Evolutionary conservation across 2,329 filamentous ascomycete species (phyloP).

Genomic region (Ophiostoma sp.): DNA sequence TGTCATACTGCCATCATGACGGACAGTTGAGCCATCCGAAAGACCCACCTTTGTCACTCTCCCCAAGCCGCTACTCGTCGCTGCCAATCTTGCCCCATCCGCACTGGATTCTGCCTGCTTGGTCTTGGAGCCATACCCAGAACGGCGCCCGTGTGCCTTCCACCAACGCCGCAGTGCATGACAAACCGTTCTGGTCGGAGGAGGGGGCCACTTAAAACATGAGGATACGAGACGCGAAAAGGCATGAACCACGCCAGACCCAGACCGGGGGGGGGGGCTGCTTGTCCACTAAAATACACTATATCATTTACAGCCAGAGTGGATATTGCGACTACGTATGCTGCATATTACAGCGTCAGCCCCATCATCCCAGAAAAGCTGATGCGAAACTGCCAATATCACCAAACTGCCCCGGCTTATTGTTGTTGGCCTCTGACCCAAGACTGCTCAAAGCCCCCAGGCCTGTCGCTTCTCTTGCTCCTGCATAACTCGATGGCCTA

Average conservation of each 20-base stretch:
- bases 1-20: not conserved
- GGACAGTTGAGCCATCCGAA: not conserved
- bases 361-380: not conserved
- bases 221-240: constrained; percentile 13
- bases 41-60: not conserved
- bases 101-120: not conserved
- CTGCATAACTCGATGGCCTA: too few relatives aligned
- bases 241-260: constrained; percentile 12
- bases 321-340: constrained; percentile 12
- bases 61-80: not conserved
- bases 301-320: constrained; percentile 9
- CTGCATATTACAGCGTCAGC: constrained; percentile 11
- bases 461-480: too few relatives aligned
- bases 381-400: not conserved
- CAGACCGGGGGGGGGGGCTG: not conserved
- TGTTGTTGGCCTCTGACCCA: too few relatives aligned
- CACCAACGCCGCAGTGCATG: not conserved
- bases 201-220: constrained; percentile 9
- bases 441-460: too few relatives aligned
- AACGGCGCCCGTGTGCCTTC: not conserved
- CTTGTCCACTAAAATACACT: not conserved
- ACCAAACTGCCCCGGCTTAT: too few relatives aligned
- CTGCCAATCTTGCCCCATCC: not conserved
- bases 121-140: not conserved
- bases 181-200: not conserved